Conservation (phyloP, 192 early-diverging fungal species). For the Mortierella alpina region DNA sequence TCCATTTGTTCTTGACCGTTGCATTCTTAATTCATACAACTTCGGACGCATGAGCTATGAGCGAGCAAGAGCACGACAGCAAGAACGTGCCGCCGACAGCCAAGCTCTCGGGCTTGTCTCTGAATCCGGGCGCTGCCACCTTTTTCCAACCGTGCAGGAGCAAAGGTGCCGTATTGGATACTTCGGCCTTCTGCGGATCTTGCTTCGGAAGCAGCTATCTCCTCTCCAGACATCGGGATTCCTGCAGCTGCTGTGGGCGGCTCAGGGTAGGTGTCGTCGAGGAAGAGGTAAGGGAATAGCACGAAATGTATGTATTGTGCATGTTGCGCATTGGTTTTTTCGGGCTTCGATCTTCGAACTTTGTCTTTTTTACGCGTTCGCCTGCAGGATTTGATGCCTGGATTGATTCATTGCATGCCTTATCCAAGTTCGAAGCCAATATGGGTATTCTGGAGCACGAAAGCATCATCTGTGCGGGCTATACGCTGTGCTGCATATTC, state of each 20-base stretch:
- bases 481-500: slow-evolving; percentile 93
- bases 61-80: slow-evolving; percentile 7
- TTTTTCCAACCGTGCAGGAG: slow-evolving; percentile 71
- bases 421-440: slow-evolving; percentile 85
- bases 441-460: slow-evolving; percentile 93
- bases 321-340: not conserved
- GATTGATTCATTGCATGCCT: slow-evolving; percentile 88
- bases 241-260: slow-evolving; percentile 78
- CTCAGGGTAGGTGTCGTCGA: slow-evolving; percentile 87
- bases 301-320: not conserved
- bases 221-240: slow-evolving; percentile 41
- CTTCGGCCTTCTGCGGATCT: slow-evolving; percentile 42
- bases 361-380: not conserved
- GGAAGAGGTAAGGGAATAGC: slow-evolving; percentile 74
- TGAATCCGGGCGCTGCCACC: slow-evolving; percentile 68
- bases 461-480: slow-evolving; percentile 97
- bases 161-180: slow-evolving; percentile 71
- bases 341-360: not conserved
- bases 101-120: slow-evolving; percentile 58
- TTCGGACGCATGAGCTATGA: not conserved
- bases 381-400: slow-evolving; percentile 73
- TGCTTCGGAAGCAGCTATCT: not conserved
- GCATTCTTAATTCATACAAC: not conserved
- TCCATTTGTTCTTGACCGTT: not conserved
- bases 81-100: slow-evolving; percentile 4